phyloP scores from a whole-genome alignment of 2,329 filamentous ascomycete genomes.

The Xylogone sp. region DNA sequence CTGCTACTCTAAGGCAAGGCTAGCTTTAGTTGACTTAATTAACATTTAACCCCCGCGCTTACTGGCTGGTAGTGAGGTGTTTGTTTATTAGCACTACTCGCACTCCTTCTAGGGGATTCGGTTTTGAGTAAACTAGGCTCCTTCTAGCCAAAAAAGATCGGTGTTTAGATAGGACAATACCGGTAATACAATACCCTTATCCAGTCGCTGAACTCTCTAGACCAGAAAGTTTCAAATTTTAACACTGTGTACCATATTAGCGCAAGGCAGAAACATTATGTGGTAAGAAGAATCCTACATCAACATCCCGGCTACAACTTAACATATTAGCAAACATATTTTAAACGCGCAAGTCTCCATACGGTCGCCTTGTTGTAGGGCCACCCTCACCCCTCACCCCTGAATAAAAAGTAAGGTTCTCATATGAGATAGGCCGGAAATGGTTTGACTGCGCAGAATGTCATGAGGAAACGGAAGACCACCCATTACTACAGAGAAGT shows the following conservation, averaged over 20 bases:
- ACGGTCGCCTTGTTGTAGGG: slow-evolving; percentile 89
- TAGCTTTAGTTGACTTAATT: too few species aligned
- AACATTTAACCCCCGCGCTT: too few species aligned
- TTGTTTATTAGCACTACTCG: too few species aligned
- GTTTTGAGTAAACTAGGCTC: not conserved
- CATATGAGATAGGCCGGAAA: slow-evolving; percentile 63
- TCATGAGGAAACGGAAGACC: slow-evolving; percentile 76
- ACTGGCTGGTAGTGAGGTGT: too few species aligned
- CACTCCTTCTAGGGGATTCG: too few species aligned
- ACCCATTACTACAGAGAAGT: slow-evolving; percentile 69
- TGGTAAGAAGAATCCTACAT: slow-evolving; percentile 18
- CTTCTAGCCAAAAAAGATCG: not conserved
- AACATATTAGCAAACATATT: slow-evolving; percentile 76
- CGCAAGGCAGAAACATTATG: slow-evolving; percentile 15
- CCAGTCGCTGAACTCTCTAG: not conserved
- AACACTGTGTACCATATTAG: not conserved
- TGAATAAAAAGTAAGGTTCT: not conserved
- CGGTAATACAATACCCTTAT: not conserved
- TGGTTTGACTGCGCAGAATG: slow-evolving; percentile 99
- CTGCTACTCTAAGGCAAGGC: too few species aligned
- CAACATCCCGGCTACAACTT: slow-evolving; percentile 4
- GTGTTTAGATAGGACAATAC: not conserved
- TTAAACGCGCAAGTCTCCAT: slow-evolving; percentile 97
- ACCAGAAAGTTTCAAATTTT: not conserved
- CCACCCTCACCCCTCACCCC: too few species aligned